Percentiles rank a stretch among this genome's conserved stretches.
phyloP scores from a whole-genome alignment of 2,329 filamentous ascomycete genomes.

The Aspergillus sp. region DNA sequence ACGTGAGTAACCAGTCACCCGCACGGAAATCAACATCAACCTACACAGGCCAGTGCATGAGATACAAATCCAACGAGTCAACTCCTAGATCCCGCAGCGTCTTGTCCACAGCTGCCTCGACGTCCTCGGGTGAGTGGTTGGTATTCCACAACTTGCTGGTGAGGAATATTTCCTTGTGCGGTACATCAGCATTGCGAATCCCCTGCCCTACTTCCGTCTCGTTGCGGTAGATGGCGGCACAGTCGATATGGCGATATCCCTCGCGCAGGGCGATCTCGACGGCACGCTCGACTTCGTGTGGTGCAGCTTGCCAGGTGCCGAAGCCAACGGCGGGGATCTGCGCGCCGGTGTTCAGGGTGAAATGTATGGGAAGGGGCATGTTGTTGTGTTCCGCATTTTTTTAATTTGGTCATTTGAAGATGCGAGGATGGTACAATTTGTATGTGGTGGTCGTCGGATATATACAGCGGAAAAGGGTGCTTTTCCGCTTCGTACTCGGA shows the following conservation, averaged over 20 bases:
- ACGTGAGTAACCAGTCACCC: constrained; percentile 5
- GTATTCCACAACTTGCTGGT: constrained; percentile 80
- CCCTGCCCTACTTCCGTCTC: constrained; percentile 60
- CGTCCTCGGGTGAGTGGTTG: constrained; percentile 57
- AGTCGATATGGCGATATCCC: constrained; percentile 49
- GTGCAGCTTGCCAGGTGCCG: constrained; percentile 70
- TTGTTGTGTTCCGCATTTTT: neutral
- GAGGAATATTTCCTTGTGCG: constrained; percentile 59
- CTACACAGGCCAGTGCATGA: constrained; percentile 50
- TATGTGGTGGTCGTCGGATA: too few species aligned
- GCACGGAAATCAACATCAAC: neutral
- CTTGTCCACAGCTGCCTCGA: constrained; percentile 52
- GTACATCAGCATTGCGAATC: constrained; percentile 55
- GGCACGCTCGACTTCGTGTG: constrained; percentile 60
- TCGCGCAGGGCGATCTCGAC: constrained; percentile 60
- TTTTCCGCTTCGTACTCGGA: neutral
- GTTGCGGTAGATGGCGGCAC: constrained; percentile 65
- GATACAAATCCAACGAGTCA: constrained; percentile 62
- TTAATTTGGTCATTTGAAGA: neutral
- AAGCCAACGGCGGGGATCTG: constrained; percentile 56
- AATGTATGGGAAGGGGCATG: constrained; percentile 12
- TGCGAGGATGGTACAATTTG: neutral
- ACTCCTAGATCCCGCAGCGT: constrained; percentile 54
- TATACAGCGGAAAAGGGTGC: neutral
- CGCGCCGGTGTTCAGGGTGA: constrained; percentile 16